A percentile compares a stretch with the other conserved stretches of the same genome.
These are phyloP conservation scores for Sophora flavescens DNA, from an alignment of 306 rosid genomes.

Conservation along the genomic window DNA sequence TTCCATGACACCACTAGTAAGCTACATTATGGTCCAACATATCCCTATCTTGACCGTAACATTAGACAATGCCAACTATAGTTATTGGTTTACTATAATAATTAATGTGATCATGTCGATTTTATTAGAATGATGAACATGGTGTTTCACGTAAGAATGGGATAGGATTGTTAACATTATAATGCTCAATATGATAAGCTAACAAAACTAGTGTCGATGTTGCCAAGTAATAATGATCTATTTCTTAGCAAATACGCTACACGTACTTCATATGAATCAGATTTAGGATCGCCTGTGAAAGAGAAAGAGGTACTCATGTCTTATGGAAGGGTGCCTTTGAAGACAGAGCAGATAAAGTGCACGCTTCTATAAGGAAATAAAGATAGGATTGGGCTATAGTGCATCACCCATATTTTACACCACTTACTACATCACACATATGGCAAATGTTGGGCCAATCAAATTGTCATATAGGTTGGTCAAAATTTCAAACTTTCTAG, in stretches of 20 bases:
- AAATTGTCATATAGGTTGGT: too few species aligned
- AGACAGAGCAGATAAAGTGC: conserved; percentile 42
- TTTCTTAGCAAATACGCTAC: conserved; percentile 40
- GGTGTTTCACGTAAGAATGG: not conserved
- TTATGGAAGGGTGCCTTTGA: conserved; percentile 54
- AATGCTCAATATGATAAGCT: conserved; percentile 33
- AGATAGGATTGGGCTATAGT: too few species aligned
- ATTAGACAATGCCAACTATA: not conserved
- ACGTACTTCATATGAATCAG: not conserved
- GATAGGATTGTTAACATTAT: conserved; percentile 17
- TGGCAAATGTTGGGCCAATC: too few species aligned
- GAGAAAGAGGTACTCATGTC: conserved; percentile 37
- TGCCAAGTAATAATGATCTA: not conserved
- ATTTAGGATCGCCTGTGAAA: conserved; percentile 4
- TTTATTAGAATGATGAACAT: conserved; percentile 2
- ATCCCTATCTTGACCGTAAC: not conserved
- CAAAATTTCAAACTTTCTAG: too few species aligned
- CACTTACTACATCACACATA: too few species aligned
- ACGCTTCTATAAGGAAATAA: conserved; percentile 1
- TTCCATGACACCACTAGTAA: conserved; percentile 22
- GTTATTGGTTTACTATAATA: not conserved
- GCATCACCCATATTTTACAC: too few species aligned
- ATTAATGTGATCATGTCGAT: not conserved
- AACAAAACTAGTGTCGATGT: not conserved
- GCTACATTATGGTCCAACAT: conserved; percentile 43